These are phyloP conservation scores for Coemansia sp. DNA, from an alignment of 192 early-diverging fungal genomes.

Conservation along the genomic window DNA sequence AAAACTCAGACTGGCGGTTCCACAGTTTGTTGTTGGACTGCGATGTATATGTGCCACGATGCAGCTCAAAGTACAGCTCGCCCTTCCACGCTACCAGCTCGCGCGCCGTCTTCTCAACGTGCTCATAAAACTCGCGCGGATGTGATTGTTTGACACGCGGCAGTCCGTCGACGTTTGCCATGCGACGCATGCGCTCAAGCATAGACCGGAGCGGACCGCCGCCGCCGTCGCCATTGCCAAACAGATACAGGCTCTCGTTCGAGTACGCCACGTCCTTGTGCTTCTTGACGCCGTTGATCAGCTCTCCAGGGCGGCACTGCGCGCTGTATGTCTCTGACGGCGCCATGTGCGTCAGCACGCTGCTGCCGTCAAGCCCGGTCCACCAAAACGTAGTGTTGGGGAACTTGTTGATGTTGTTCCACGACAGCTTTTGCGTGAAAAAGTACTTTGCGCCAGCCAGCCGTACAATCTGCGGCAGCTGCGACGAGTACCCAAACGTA, in stretches of 20 bases:
- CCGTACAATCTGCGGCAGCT: conserved; percentile 89
- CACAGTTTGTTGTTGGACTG: conserved; percentile 81
- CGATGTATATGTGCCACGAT: conserved; percentile 96
- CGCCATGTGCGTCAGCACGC: conserved; percentile 85
- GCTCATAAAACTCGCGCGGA: conserved; percentile 83
- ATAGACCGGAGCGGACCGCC: conserved; percentile 82
- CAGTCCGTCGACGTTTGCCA: conserved; percentile 75
- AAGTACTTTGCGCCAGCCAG: conserved; percentile 85
- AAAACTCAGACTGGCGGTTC: conserved; percentile 82
- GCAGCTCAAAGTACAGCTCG: conserved; percentile 97
- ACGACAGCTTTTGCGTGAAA: conserved; percentile 98
- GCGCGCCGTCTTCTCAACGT: conserved; percentile 65
- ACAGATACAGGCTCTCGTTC: conserved; percentile 87
- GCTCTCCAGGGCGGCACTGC: conserved; percentile 57
- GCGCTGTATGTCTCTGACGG: conserved; percentile 86
- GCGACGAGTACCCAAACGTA: conserved; percentile 89
- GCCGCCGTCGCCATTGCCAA: conserved; percentile 96
- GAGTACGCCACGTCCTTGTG: conserved; percentile 85
- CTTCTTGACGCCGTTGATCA: conserved; percentile 69
- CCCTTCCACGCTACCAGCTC: conserved; percentile 88
- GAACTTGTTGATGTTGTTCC: conserved; percentile 99
- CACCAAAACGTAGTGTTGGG: conserved; percentile 96
- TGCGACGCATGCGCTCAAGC: conserved; percentile 77
- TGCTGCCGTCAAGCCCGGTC: conserved; percentile 85
- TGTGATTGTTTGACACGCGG: conserved; percentile 71